Base-by-base conservation (phyloP, 2,329 filamentous ascomycete genomes). In the Drechmeria coniospora region DNA sequence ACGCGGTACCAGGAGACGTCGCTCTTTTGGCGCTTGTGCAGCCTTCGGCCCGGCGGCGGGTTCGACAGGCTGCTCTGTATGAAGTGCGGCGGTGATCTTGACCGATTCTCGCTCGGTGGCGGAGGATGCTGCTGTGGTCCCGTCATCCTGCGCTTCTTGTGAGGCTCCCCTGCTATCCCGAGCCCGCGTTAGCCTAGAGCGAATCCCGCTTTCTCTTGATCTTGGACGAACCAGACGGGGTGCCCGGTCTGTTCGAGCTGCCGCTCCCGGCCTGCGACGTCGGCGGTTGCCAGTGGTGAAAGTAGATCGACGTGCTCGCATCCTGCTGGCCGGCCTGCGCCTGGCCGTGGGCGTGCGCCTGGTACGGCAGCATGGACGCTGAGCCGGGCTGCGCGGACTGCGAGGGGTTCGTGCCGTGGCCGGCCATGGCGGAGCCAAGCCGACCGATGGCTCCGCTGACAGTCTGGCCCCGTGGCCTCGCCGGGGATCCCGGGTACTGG, bases 251-350 rank as follows among this genome's bases (percentile, higher is more conserved):
- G 43, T 73, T 71, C 32, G 67, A 62, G 47, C 64, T 57, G 34
- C 63, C 56, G 33, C 67, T 64, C 37, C 63, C 60, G 12, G 29
- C 28, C 51, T 79, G 67, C 36, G 72, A 68, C 14, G 64, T 68
- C 10, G 84, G 84, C 25, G 84, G 84, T 33, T 87, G 79, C 83
- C 84, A 93, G 48, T 92, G 82, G 46, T 92, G 82, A 49, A 93
- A 93, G 51, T 82, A 90, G 26, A 92, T 79, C 14, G 76, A 79
- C 1, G 78, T 74, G 22, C 79, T 81, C 12, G 72, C 66, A 36
- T 74, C 70, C 39, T 78, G 67, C 41, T 74, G 70, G 33, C 67
- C 35, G 18, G 64, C 29, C 30, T 71, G 65, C 21, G 56, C 61
- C 44, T 61, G 67, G 45, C 57, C 63, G 51, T 64, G 65, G 43